Base-by-base conservation (phyloP, 108 stramenopile species). In the Bacterosira constricta region DNA sequence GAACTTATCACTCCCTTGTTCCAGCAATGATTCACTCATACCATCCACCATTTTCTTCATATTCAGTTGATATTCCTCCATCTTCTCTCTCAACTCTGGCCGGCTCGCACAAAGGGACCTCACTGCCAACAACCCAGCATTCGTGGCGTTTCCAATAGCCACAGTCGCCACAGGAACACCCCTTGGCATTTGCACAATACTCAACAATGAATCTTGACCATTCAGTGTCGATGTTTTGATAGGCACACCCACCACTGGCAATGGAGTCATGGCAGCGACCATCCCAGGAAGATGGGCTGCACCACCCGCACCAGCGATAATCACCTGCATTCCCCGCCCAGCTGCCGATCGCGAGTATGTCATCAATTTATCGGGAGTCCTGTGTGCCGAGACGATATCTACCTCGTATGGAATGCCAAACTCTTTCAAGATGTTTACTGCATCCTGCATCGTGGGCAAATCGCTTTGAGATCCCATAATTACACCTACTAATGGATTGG, bases 131-230 rank as follows among this genome's bases (percentile, higher is more conserved):
- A 99, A 70, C 1, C 98, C 99, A 1, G 98, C 98, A 83, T 99
- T 99, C 78, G 81, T 91, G 32, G 97, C 96, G 82, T 98, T 99
- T 21, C 97, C 99, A 70, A 99, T 98, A n/a, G 96, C 99, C 4
- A 99, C 97, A n/a, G 99, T 99, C 7, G 99, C 99, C 32, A 98
- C 97, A 11, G 99, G 99, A 15, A 99, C 86, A 23, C 99, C 99
- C 15, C 97, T 73, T 7, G 99, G 99, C 98, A 99, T 99, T 84
- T 99, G 99, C 10, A 98, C 97, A 73, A 99, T 99, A 60, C 94
- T 96, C 71, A 96, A 86, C 29, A 99, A 77, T 12, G 96, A 97
- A 69, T 99, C 99, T 46, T 97, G 90, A 8, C 99, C 99, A 68
- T 91, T 97, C 38, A 99, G 81, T 6, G 97, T 97, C 8, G 96